phyloP scores from a whole-genome alignment of 495 filamentous ascomycete species.

The Hypoxylon fuscum region DNA sequence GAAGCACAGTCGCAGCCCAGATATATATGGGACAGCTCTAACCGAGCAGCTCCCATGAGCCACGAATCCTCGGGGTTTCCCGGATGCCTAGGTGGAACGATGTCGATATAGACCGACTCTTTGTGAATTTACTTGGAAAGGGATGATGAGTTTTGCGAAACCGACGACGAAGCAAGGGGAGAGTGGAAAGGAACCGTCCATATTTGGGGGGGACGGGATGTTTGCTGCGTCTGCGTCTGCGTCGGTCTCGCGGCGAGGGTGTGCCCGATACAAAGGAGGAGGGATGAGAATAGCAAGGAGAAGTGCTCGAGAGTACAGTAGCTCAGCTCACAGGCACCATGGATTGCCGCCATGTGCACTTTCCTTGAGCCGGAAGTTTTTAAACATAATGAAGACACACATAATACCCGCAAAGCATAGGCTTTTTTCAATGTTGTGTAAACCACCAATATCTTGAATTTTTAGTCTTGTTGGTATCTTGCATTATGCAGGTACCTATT shows the following conservation, averaged over 20 bases:
- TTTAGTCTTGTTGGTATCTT: no score
- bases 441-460: no score
- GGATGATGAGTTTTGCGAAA: conserved; percentile 6
- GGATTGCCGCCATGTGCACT: conserved; percentile 21
- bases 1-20: conserved; percentile 2
- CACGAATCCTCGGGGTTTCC: conserved; percentile 15
- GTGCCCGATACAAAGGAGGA: no score
- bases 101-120: conserved; percentile 23
- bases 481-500: no score
- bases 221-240: no score
- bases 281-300: conserved; percentile 3
- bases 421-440: not conserved
- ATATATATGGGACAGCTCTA: conserved; percentile 17
- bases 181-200: no score
- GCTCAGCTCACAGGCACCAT: conserved; percentile 4
- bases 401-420: conserved; percentile 32
- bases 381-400: conserved; percentile 34
- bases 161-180: conserved; percentile 7
- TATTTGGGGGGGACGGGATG: no score
- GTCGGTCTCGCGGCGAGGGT: conserved; percentile 1
- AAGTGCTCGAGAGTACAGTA: conserved; percentile 5
- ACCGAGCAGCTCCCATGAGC: conserved; percentile 22
- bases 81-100: conserved; percentile 9
- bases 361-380: conserved; percentile 22
- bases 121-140: conserved; percentile 28